Evolutionary conservation across 139 green algal genomes (phyloP).

Genomic region (Coelastrella sp.): DNA sequence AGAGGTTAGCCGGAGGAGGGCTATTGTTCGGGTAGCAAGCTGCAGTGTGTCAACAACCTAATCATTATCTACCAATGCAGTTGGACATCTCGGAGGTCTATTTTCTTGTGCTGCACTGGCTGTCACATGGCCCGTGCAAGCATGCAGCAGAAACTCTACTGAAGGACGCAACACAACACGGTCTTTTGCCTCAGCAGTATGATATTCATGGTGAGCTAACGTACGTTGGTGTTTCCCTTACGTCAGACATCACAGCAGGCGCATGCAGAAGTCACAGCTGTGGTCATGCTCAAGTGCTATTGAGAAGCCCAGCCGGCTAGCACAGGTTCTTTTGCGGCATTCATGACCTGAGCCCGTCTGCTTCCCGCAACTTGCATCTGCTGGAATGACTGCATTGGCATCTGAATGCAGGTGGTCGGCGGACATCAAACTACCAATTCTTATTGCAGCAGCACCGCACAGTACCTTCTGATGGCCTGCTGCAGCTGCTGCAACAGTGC

Average conservation of each 20-base stretch:
- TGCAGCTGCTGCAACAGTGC: slow-evolving; percentile 56
- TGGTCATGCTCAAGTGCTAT: no score
- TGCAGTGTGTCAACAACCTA: not conserved
- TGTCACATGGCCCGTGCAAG: slow-evolving; percentile 42
- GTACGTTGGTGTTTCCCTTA: no score
- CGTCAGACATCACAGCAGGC: not conserved
- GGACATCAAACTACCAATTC: slow-evolving; percentile 34
- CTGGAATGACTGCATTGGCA: no score
- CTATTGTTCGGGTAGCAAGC: no score
- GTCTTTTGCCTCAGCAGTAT: slow-evolving; percentile 67
- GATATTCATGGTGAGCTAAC: slow-evolving; percentile 48
- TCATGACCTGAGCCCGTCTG: not conserved
- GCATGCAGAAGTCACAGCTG: no score
- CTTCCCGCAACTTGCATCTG: no score
- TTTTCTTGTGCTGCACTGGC: slow-evolving; percentile 56
- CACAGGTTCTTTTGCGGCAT: not conserved
- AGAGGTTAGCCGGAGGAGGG: not conserved
- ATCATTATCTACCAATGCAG: not conserved
- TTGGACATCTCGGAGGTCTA: slow-evolving; percentile 44
- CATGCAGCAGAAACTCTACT: slow-evolving; percentile 53
- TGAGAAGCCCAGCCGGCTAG: no score
- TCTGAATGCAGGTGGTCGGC: slow-evolving; percentile 54
- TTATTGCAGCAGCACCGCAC: slow-evolving; percentile 51
- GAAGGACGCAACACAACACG: slow-evolving; percentile 45
- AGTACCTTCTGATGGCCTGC: slow-evolving; percentile 55